phyloP scores from a whole-genome alignment of 2,329 filamentous ascomycete genomes.

The Apiospora saccharicola region DNA sequence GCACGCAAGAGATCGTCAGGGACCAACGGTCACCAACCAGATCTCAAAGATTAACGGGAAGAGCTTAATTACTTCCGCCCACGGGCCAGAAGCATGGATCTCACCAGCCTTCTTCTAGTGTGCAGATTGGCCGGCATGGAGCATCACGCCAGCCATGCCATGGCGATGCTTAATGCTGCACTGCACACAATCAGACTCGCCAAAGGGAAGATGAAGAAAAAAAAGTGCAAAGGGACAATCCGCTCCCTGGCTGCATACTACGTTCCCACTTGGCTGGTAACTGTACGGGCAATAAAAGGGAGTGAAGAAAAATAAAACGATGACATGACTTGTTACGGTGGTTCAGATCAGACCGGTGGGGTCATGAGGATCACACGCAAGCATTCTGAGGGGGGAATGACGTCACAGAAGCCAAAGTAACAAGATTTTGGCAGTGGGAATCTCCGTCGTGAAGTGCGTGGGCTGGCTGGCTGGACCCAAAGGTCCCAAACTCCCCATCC shows the following conservation, averaged over 20 bases:
- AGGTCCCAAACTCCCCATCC: background rate
- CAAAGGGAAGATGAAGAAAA: background rate
- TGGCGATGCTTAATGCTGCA: too few species aligned
- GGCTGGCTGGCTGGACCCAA: background rate
- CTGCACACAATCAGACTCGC: too few species aligned
- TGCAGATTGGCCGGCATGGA: background rate
- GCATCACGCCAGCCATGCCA: background rate
- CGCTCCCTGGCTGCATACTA: background rate
- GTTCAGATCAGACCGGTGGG: background rate
- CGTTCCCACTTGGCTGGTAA: background rate
- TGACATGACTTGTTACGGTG: background rate
- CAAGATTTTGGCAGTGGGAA: slow-evolving; percentile 9
- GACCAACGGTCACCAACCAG: slow-evolving; percentile 21
- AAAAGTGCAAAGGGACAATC: background rate
- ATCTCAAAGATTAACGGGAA: slow-evolving; percentile 16
- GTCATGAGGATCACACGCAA: background rate
- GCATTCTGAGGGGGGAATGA: background rate
- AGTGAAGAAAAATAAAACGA: background rate
- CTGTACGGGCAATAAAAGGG: background rate
- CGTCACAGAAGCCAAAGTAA: slow-evolving; percentile 11
- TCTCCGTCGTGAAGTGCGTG: background rate
- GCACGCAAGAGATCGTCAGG: slow-evolving; percentile 20
- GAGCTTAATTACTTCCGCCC: slow-evolving; percentile 17
- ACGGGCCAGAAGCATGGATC: slow-evolving; percentile 12
- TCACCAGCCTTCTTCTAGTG: background rate